Evolutionary conservation across 176 grass and related monocot genomes (phyloP).

Genomic region (Cocos nucifera): DNA sequence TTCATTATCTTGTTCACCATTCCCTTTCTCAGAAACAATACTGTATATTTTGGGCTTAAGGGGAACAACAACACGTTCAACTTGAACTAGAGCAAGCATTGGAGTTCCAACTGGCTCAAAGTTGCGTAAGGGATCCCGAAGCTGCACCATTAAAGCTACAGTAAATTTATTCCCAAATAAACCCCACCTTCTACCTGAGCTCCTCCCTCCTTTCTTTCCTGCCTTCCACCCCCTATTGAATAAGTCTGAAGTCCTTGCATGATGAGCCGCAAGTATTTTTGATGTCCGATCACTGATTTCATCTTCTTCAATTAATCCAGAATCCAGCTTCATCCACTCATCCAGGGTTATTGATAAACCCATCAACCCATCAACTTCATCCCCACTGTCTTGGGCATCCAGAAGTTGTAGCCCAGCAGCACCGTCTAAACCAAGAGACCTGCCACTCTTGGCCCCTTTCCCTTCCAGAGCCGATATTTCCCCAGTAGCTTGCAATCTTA

Average conservation of each 20-base stretch:
- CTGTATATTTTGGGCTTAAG: slow-evolving; percentile 84
- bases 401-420: slow-evolving; percentile 79
- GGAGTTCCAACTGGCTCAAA: slow-evolving; percentile 84
- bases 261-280: slow-evolving; percentile 90
- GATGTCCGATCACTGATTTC: slow-evolving; percentile 63
- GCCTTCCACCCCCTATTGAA: slow-evolving; percentile 29
- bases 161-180: slow-evolving; percentile 93
- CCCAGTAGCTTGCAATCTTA: slow-evolving; percentile 49
- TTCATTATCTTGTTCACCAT: slow-evolving; percentile 46
- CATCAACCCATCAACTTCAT: slow-evolving; percentile 89
- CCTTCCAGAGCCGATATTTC: slow-evolving; percentile 79
- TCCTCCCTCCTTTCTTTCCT: slow-evolving; percentile 53
- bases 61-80: slow-evolving; percentile 80
- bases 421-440: slow-evolving; percentile 74
- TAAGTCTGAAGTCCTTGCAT: slow-evolving; percentile 87
- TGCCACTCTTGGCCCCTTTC: slow-evolving; percentile 38
- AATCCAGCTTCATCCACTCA: slow-evolving; percentile 94
- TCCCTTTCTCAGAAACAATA: slow-evolving; percentile 49
- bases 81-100: slow-evolving; percentile 93
- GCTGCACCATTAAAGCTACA: slow-evolving; percentile 90
- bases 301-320: slow-evolving; percentile 54
- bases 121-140: slow-evolving; percentile 75
- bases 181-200: slow-evolving; percentile 75
- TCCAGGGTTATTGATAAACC: slow-evolving; percentile 81
- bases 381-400: slow-evolving; percentile 59